A percentile compares a stretch with the other conserved stretches of the same genome.
Conservation (phyloP, 805 yeast genomes). For the Sugiyamaella valdiviana region DNA sequence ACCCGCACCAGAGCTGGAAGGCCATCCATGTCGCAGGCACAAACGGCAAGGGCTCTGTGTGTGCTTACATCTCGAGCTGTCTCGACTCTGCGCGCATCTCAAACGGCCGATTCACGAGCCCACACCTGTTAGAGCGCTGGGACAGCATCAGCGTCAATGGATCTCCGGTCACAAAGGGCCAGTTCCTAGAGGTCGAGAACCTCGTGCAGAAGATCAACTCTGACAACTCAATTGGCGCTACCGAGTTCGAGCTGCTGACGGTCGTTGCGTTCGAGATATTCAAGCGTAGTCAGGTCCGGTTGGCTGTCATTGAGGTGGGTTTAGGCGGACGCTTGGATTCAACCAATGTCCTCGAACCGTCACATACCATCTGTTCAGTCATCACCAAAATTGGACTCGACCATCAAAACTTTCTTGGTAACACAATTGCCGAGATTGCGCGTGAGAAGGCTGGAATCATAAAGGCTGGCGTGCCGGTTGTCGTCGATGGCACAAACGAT, state of each 20-base stretch:
- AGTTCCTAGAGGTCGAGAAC: slow-evolving; percentile 43
- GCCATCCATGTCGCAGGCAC: slow-evolving; percentile 95
- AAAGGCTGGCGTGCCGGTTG: slow-evolving; percentile 52
- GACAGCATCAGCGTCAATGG: slow-evolving; percentile 72
- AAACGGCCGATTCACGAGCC: slow-evolving; percentile 84
- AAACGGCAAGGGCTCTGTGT: slow-evolving; percentile 92
- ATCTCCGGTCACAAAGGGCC: slow-evolving; percentile 41
- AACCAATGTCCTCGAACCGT: slow-evolving; percentile 54
- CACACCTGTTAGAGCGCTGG: slow-evolving; percentile 66
- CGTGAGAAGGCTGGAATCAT: slow-evolving; percentile 82
- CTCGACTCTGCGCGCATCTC: slow-evolving; percentile 42
- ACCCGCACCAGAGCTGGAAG: slow-evolving; percentile 59
- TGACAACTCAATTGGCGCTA: slow-evolving; percentile 49
- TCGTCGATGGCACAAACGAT: slow-evolving; percentile 66
- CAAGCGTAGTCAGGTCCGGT: slow-evolving; percentile 48
- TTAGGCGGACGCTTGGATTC: slow-evolving; percentile 88
- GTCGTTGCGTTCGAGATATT: slow-evolving; percentile 81
- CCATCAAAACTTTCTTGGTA: slow-evolving; percentile 73
- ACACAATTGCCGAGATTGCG: slow-evolving; percentile 60
- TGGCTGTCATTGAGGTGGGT: slow-evolving; percentile 91
- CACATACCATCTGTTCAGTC: slow-evolving; percentile 55
- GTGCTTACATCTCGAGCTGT: slow-evolving; percentile 70
- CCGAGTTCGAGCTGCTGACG: slow-evolving; percentile 83
- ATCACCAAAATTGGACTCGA: slow-evolving; percentile 84
- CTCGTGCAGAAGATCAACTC: slow-evolving; percentile 40